Conservation (phyloP, 495 filamentous ascomycete genomes). For the Aspergillus sclerotiicarbonarius region DNA sequence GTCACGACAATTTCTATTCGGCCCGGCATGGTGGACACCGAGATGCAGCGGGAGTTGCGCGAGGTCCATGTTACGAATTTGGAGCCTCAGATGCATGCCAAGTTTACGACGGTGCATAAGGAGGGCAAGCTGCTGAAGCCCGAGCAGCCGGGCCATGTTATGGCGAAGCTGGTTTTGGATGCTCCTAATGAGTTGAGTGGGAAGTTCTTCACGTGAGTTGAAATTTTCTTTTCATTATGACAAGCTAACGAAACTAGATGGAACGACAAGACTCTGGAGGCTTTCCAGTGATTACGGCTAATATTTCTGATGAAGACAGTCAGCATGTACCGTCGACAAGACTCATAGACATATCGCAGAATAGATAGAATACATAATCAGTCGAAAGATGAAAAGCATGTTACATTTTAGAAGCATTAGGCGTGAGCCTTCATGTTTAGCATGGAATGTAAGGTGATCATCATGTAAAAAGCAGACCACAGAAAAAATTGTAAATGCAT, state of each 20-base stretch:
- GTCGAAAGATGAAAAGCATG: constrained; percentile 96
- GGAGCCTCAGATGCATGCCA: constrained; percentile 61
- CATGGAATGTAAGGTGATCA: constrained; percentile 78
- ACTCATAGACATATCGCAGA: constrained; percentile 19
- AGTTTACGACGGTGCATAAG: constrained; percentile 66
- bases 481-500: constrained; percentile 18
- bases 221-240: background rate
- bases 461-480: constrained; percentile 49
- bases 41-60: constrained; percentile 85
- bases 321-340: constrained; percentile 29
- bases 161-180: constrained; percentile 69
- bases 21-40: constrained; percentile 87
- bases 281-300: constrained; percentile 51
- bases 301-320: constrained; percentile 27
- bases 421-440: constrained; percentile 77
- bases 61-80: constrained; percentile 65
- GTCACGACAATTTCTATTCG: constrained; percentile 69
- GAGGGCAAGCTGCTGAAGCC: constrained; percentile 70
- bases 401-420: constrained; percentile 72
- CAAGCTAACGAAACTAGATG: constrained; percentile 58
- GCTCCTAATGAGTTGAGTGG: constrained; percentile 69
- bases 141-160: constrained; percentile 81
- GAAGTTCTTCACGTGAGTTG: constrained; percentile 65
- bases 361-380: constrained; percentile 50
- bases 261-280: constrained; percentile 63